phyloP scores from a whole-genome alignment of 768 basidiomycete species.

The Leccinum imitatum region DNA sequence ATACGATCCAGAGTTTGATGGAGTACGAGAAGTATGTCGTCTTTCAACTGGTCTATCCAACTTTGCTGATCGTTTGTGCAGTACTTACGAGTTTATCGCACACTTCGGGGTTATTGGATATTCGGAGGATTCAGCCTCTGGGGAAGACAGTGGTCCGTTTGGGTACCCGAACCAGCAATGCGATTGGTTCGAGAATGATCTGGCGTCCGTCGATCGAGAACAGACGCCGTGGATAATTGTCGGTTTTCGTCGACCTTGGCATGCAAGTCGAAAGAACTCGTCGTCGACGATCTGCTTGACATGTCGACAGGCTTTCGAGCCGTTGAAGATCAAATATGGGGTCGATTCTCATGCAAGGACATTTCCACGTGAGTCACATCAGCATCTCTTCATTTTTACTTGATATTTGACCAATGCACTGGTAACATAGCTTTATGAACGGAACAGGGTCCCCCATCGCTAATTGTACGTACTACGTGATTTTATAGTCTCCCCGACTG shows the following conservation, averaged over 20 bases:
- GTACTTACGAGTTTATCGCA: constrained; percentile 28
- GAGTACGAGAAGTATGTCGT: constrained; percentile 27
- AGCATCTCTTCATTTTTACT: not conserved
- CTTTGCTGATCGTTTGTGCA: constrained; percentile 5
- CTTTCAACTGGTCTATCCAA: not conserved
- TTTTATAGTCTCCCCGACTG: not conserved
- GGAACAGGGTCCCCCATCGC: constrained; percentile 29
- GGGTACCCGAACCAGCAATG: constrained; percentile 30
- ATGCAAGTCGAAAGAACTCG: constrained; percentile 11
- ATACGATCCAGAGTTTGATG: constrained; percentile 30
- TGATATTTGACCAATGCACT: not conserved
- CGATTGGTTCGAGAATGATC: constrained; percentile 28
- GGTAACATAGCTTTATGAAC: constrained; percentile 22
- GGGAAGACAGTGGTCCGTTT: constrained; percentile 26
- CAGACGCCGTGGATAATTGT: constrained; percentile 30
- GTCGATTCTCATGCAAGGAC: constrained; percentile 30
- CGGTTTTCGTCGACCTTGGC: constrained; percentile 31
- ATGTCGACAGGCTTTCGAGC: constrained; percentile 30
- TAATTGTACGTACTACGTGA: constrained; percentile 19
- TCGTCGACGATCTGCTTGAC: constrained; percentile 12
- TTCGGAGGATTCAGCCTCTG: constrained; percentile 12
- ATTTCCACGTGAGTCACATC: constrained; percentile 20
- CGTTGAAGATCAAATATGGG: constrained; percentile 32
- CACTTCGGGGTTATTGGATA: constrained; percentile 30
- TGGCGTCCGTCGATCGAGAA: constrained; percentile 25